Evolutionary conservation across 2,329 filamentous ascomycete genomes (phyloP), one percentile per base, ranked within the genome.

Genomic region (Colletotrichum liriopes): DNA sequence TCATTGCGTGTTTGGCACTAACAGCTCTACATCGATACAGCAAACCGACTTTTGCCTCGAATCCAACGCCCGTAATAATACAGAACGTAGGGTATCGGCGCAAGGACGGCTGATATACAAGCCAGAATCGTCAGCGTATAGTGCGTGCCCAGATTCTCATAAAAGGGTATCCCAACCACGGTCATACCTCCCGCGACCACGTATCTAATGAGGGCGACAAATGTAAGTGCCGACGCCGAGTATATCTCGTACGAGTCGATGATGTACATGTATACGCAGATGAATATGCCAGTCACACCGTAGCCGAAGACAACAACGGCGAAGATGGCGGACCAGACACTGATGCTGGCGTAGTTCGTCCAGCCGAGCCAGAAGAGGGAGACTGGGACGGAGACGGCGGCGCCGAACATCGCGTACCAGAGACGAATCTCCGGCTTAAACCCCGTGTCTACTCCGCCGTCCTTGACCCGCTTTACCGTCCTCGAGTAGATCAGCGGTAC

Each of bases 301-400:
- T 84, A 86, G 1, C 86, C 85, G 35, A 88, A 86, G 0, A 86
- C 68, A 0, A 78, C 77, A 0, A 82, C 79, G 0, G 84, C 85
- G 0, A 85, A 77, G 3, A 87, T 82, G 6, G 82, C 80, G 0
- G 83, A 85, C 80, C 86, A 87, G 73, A 84, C 83, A 29, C 83
- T 84, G 35, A 86, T 82, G 23, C 65, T 74, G 0, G 80, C 73
- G 41, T 83, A 81, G 3, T 82, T 81, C 1, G 84, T 84, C 86
- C 86, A 88, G 6, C 84, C 86, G 26, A 88, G 81, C 86, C 86
- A 87, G 74, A 88, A 88, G 1, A 88, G 81, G 0, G 81, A 82
- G 14, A 87, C 77, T 0, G 86, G 85, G 5, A 87, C 26, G 5
- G 65, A 75, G 0, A 79, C 76, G 5, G 83, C 82, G 1, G 84